Evolutionary conservation across 495 filamentous ascomycete species (phyloP), one percentile per base, ranked within the genome.

Genomic region (Halenospora varia): DNA sequence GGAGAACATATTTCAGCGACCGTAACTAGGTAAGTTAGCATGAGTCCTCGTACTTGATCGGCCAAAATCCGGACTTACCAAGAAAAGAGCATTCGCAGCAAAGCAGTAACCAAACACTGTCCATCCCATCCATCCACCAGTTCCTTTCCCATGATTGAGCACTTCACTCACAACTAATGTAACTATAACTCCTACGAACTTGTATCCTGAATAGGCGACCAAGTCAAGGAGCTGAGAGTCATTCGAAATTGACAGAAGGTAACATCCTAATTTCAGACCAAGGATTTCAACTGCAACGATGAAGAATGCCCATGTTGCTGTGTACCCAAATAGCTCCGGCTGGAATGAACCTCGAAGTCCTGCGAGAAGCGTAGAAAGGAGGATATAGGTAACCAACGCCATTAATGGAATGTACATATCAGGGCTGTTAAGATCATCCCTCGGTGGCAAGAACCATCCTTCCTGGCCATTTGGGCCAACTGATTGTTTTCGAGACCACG

Each of bases 371-470:
- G 92, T 89, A 20, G 87, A 90, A 13, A 99, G 78, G 19, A 97
- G 88, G 63, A 97, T 94, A 74, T 99, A 99, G 19, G 95, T 99
- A 46, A 97, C 90, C 51, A 99, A 76, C 3, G 94, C 92, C 88
- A 91, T 91, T 64, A 87, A 79, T 25, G 94, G 94, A 62, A 99
- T 97, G 78, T 99, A 99, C 90, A 97, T 96, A 74, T 99, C 94
- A 3, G 95, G 94, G 48, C 90, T 92, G 72, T 99, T 99, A 69
- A 97, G 78, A 69, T 99, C 94, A 68, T 97, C 93, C 48, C 93
- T 82, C n/a, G 94, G 94, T 10, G 94, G 92, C 8, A 97, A 80
- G 73, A 90, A 97, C 81, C 89, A 89, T 44, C 86, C 88, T 52
- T 92, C 88, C 62, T 88, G 82, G 9, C 87, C 87, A 58, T 76